Evolutionary conservation across 164 flowering plant genomes (phyloP).

Genomic region (Dillenia suffruticosa): DNA sequence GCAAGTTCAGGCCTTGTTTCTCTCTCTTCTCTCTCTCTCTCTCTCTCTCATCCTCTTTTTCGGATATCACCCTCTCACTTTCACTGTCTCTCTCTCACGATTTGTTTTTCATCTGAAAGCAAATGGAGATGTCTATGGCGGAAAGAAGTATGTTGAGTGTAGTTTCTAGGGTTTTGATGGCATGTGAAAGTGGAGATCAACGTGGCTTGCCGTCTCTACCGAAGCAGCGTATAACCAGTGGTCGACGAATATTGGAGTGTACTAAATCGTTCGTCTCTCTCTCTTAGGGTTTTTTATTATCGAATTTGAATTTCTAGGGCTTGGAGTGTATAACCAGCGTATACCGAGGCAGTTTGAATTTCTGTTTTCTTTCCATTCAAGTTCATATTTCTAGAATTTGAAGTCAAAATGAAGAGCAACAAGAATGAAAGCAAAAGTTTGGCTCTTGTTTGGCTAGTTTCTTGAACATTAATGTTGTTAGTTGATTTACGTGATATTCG

Average conservation of each 20-base stretch:
- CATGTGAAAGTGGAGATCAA: conserved; percentile 13
- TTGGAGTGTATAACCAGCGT: too few species aligned
- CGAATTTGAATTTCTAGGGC: not conserved
- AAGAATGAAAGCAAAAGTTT: too few species aligned
- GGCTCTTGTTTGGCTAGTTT: too few species aligned
- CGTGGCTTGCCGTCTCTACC: conserved; percentile 19
- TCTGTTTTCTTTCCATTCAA: not conserved
- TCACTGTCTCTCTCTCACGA: not conserved
- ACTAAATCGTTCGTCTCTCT: conserved; percentile 1
- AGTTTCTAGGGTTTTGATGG: conserved; percentile 17
- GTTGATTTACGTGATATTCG: not conserved
- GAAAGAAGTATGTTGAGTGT: conserved; percentile 18
- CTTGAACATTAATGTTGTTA: too few species aligned
- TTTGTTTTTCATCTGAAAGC: not conserved
- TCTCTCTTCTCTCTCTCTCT: too few species aligned
- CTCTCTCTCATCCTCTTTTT: too few species aligned
- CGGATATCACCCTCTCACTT: too few species aligned
- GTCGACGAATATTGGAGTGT: conserved; percentile 34
- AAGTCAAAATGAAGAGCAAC: not conserved
- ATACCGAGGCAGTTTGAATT: too few species aligned
- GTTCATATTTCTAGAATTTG: not conserved
- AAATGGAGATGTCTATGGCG: conserved; percentile 45
- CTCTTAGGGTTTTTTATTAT: conserved; percentile 1
- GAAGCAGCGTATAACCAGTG: conserved; percentile 21
- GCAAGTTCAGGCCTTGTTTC: too few species aligned